Conservation (phyloP, 495 filamentous ascomycete species). For the Monascus purpureus region DNA sequence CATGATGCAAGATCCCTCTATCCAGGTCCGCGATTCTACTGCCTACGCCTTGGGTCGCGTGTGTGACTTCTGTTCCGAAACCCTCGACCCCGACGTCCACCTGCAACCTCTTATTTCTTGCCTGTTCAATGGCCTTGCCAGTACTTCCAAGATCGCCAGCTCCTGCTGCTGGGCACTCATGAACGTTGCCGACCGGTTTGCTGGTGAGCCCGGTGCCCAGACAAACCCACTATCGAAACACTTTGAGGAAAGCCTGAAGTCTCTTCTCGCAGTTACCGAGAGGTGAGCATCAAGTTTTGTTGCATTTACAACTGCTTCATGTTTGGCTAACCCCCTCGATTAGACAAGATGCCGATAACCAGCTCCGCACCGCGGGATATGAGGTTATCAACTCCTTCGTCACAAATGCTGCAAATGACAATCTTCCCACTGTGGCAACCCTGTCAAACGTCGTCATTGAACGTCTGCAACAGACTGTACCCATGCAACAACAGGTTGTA, state of each 20-base stretch:
- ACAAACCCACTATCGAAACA: conserved; percentile 79
- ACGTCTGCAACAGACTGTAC: conserved; percentile 78
- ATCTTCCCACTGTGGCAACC: conserved; percentile 61
- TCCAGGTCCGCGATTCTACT: conserved; percentile 92
- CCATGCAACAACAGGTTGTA: conserved; percentile 86
- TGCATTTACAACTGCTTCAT: conserved; percentile 2
- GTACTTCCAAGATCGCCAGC: conserved; percentile 89
- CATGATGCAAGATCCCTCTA: conserved; percentile 88
- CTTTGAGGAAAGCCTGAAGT: conserved; percentile 83
- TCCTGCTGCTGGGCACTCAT: conserved; percentile 99
- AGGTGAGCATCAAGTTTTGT: conserved; percentile 26
- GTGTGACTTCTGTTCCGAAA: conserved; percentile 75
- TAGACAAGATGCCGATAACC: conserved; percentile 66
- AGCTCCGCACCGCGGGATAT: conserved; percentile 95
- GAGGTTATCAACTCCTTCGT: conserved; percentile 93
- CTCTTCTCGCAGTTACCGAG: conserved; percentile 73
- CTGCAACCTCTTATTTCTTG: conserved; percentile 70
- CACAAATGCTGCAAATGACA: conserved; percentile 75
- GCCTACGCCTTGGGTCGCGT: conserved; percentile 93
- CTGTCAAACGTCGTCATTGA: conserved; percentile 75
- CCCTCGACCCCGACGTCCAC: conserved; percentile 72
- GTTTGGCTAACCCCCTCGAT: conserved; percentile 5
- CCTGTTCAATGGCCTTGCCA: conserved; percentile 81
- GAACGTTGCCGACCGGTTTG: conserved; percentile 94
- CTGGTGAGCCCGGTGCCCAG: conserved; percentile 60